Base-by-base conservation (phyloP, 768 basidiomycete species). In the Gyrodon lividus region DNA sequence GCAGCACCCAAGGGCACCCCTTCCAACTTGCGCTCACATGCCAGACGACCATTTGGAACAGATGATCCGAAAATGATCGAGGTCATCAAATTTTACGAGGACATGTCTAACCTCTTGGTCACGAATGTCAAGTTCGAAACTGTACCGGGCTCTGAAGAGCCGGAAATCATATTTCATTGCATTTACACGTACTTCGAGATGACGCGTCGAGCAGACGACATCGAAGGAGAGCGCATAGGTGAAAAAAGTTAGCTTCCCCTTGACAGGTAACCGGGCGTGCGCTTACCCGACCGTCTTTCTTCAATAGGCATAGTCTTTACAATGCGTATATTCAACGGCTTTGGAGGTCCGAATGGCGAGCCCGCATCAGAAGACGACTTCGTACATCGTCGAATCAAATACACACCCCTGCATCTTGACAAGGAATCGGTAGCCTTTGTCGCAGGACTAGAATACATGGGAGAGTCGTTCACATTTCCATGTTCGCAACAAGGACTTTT, bases 1-100 rank as follows among this genome's bases (percentile, higher is more conserved):
- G 65, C 72, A 6, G 64, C 73, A 26, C 76, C 74, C 17, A 73
- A 73, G 39, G 65, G 66, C 5, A 74, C 77, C 26, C 61, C 67
- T 16, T 67, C 75, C 19, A 69, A 70, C 19, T 45, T 60, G 19
- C 71, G 72, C 44, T 55, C 70, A 45, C 72, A 74, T 13, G 38
- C 63, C 17, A 63, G 65, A 24, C 71, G 72, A 51, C 59, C 72
- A 1, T 58, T 74, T 16, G 70, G 72, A 19, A 49, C 67, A 40
- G 76, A 81, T 20, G 82, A 86, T 55, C 80, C 81, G 5, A 84
- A 84, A 63, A 77, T 81, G 57, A 70, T 73, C 3, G 73, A 77
- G 60, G 77, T 86, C 38, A 77, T 92, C 59, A 76, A 75, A 45
- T 80, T 95, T 54, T 96, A 96, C 64, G 91, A 94, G 66, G 91